Conservation (phyloP, 768 basidiomycete species). For the Rhizopogon rudus region DNA sequence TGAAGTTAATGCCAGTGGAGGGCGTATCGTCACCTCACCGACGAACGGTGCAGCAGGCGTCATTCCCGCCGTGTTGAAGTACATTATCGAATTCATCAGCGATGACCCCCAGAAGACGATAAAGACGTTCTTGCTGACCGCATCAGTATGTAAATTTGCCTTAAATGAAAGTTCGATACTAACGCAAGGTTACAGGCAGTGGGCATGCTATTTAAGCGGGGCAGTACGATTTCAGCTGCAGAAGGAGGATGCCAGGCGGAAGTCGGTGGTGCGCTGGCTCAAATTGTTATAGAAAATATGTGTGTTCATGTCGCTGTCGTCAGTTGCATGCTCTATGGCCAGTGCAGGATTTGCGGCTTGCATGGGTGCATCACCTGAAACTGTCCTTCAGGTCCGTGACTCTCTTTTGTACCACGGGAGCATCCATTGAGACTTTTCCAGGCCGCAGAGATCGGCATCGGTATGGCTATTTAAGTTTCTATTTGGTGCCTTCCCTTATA, state of each 20-base stretch:
- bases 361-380: constrained; percentile 87
- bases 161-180: not conserved
- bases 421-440: constrained; percentile 9
- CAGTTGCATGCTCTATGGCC: constrained; percentile 95
- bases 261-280: constrained; percentile 64
- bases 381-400: constrained; percentile 60
- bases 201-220: constrained; percentile 95
- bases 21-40: constrained; percentile 91
- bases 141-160: constrained; percentile 53
- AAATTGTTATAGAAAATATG: not conserved
- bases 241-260: constrained; percentile 96
- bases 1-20: constrained; percentile 91
- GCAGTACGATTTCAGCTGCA: constrained; percentile 94
- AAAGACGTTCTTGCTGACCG: constrained; percentile 86
- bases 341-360: constrained; percentile 91
- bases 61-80: constrained; percentile 89
- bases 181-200: constrained; percentile 48
- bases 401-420: not conserved
- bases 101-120: constrained; percentile 88
- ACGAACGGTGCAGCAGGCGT: constrained; percentile 94
- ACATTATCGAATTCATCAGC: constrained; percentile 86
- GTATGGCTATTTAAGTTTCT: constrained; percentile 31
- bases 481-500: constrained; percentile 2
- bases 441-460: constrained; percentile 92
- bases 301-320: not conserved